A percentile compares a stretch with the other conserved stretches of the same genome.
Evolutionary conservation across 106 monocot species (phyloP).

Genomic region (Chionographis japonica): DNA sequence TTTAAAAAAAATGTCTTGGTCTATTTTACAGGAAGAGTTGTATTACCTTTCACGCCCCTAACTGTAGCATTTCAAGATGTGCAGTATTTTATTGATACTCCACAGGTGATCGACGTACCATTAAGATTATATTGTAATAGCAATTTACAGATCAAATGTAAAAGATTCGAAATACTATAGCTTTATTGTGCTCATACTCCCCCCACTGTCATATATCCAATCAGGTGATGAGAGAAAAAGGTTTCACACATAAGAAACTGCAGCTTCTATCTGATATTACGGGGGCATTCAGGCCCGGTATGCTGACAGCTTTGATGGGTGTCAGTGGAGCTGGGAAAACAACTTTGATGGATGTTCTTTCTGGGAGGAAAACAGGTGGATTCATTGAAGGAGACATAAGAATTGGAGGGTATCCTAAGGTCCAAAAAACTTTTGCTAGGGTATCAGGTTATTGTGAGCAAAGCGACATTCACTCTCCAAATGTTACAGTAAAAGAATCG

Average conservation of each 20-base stretch:
- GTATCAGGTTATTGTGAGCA: slow-evolving; percentile 20
- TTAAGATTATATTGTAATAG: background rate
- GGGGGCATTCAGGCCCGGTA: slow-evolving; percentile 15
- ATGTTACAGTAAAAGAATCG: slow-evolving; percentile 14
- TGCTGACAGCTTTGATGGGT: slow-evolving; percentile 21
- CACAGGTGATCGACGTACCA: slow-evolving; percentile 1
- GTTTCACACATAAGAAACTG: slow-evolving; percentile 5
- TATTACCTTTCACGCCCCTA: slow-evolving; percentile 15
- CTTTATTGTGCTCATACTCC: too few relatives aligned
- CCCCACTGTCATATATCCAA: background rate
- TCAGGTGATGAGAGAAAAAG: slow-evolving; percentile 13
- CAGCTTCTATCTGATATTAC: slow-evolving; percentile 16
- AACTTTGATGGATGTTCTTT: slow-evolving; percentile 16
- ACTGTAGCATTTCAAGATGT: slow-evolving; percentile 25
- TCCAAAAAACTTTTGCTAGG: slow-evolving; percentile 13
- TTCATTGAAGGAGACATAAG: slow-evolving; percentile 18
- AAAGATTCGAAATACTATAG: too few relatives aligned
- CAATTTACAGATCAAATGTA: background rate
- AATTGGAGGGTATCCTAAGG: slow-evolving; percentile 15
- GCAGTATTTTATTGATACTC: slow-evolving; percentile 20
- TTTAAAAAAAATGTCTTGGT: too few relatives aligned
- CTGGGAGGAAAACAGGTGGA: slow-evolving; percentile 16
- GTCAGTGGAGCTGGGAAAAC: slow-evolving; percentile 26
- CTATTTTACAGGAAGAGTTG: slow-evolving; percentile 6
- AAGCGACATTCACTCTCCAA: slow-evolving; percentile 9